A percentile compares a stretch with the other conserved stretches of the same genome.
Conservation (phyloP, 371 early-diverging fungal genomes). For the Mortierella sp. region DNA sequence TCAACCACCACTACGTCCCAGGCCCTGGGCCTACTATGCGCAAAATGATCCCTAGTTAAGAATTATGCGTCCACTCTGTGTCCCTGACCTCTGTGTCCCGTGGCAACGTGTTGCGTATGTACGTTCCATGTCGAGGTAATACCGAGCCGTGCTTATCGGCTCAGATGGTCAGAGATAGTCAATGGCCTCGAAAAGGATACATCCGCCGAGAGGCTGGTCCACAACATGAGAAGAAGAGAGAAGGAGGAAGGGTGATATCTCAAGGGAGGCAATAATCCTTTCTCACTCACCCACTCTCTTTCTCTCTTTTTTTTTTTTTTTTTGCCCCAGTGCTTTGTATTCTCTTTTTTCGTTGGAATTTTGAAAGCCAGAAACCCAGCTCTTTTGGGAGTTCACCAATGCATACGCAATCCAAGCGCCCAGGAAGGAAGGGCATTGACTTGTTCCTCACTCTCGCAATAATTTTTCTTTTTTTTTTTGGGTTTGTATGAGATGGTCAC, state of each 20-base stretch:
- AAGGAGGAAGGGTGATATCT: too few species aligned
- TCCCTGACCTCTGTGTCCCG: background rate
- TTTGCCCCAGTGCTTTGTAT: too few species aligned
- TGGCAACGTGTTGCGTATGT: background rate
- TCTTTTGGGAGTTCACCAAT: background rate
- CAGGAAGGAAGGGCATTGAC: slow-evolving; percentile 5
- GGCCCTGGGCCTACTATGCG: slow-evolving; percentile 9
- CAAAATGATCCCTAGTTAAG: too few species aligned
- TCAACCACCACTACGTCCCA: background rate
- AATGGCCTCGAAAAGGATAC: too few species aligned
- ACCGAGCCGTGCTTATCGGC: background rate
- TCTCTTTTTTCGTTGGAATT: too few species aligned
- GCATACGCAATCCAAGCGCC: background rate
- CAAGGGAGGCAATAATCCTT: too few species aligned
- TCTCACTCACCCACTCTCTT: too few species aligned
- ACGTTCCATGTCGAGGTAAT: background rate
- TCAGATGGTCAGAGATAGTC: background rate
- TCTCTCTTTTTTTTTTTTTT: too few species aligned
- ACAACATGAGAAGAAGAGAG: too few species aligned
- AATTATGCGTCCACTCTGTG: background rate
- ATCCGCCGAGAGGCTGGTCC: too few species aligned
- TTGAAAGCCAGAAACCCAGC: slow-evolving; percentile 2
- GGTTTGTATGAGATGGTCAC: slow-evolving; percentile 14
- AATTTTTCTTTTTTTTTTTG: background rate
- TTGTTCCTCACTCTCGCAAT: background rate